phyloP scores from a whole-genome alignment of 1,284 basidiomycete genomes.

The Austroboletus niveus region DNA sequence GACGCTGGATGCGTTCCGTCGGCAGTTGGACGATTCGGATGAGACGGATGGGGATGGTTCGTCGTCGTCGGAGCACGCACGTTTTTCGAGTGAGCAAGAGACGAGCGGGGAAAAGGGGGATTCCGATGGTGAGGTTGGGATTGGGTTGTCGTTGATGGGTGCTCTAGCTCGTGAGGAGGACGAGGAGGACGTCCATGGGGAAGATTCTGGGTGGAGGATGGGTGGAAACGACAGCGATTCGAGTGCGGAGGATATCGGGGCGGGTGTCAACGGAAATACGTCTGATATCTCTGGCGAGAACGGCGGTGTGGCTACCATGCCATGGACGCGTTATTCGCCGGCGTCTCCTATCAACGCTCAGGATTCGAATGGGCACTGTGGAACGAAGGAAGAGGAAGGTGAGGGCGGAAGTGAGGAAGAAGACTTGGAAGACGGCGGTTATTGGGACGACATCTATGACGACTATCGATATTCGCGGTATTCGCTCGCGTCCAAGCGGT shows the following conservation, averaged over 20 bases:
- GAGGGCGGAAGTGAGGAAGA: slow-evolving; percentile 15
- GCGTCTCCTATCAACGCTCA: slow-evolving; percentile 17
- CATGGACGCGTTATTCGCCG: slow-evolving; percentile 33
- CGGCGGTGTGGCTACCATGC: slow-evolving; percentile 5
- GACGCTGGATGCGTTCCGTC: slow-evolving; percentile 27
- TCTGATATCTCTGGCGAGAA: slow-evolving; percentile 1
- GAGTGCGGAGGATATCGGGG: neutral
- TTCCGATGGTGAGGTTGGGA: slow-evolving; percentile 61
- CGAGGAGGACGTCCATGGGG: slow-evolving; percentile 24
- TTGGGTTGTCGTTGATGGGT: slow-evolving; percentile 65
- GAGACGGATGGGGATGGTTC: slow-evolving; percentile 13
- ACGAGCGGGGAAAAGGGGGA: slow-evolving; percentile 21
- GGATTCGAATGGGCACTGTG: slow-evolving; percentile 1
- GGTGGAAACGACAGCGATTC: slow-evolving; percentile 7
- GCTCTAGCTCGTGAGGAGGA: slow-evolving; percentile 39
- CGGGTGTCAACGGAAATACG: slow-evolving; percentile 3
- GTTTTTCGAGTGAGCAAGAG: neutral
- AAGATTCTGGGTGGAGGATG: slow-evolving; percentile 29
- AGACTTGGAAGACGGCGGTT: slow-evolving; percentile 39
- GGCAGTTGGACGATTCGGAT: slow-evolving; percentile 17
- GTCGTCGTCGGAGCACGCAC: too few species aligned
- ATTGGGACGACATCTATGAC: slow-evolving; percentile 75
- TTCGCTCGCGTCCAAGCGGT: slow-evolving; percentile 46
- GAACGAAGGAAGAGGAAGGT: slow-evolving; percentile 6
- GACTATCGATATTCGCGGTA: slow-evolving; percentile 69